A percentile compares a stretch with the other conserved stretches of the same genome.
Conservation (phyloP, 75 land plant species). For the Isoetes taiwanensis region DNA sequence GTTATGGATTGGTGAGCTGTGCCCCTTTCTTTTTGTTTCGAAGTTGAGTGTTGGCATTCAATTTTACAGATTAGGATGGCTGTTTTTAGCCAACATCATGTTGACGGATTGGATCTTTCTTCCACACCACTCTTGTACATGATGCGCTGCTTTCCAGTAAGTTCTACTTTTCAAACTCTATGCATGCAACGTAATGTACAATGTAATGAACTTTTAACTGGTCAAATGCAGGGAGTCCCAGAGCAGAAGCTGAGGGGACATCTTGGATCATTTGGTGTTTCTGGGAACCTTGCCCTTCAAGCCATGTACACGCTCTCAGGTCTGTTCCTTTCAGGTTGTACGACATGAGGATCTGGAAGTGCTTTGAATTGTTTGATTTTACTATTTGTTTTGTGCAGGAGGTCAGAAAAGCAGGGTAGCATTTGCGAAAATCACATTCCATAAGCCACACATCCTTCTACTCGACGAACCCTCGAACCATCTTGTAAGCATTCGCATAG, state of each 20-base stretch:
- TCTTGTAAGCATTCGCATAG: slow-evolving; percentile 45
- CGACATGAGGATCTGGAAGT: not conserved
- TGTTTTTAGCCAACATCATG: slow-evolving; percentile 98
- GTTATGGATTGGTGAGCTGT: too few relatives aligned
- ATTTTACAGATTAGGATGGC: slow-evolving; percentile 80
- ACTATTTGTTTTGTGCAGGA: slow-evolving; percentile 33
- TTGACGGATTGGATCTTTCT: slow-evolving; percentile 93
- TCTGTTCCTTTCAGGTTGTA: slow-evolving; percentile 7
- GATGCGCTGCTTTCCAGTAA: slow-evolving; percentile 94
- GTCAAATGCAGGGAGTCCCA: slow-evolving; percentile 61
- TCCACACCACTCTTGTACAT: slow-evolving; percentile 92
- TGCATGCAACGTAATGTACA: not conserved
- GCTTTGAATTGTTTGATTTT: not conserved
- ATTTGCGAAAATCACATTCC: slow-evolving; percentile 96
- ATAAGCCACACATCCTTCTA: slow-evolving; percentile 87
- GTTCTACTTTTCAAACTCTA: too few relatives aligned
- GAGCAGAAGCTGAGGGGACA: slow-evolving; percentile 89
- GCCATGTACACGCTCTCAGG: slow-evolving; percentile 99
- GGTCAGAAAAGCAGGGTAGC: slow-evolving; percentile 99
- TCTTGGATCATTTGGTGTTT: slow-evolving; percentile 92
- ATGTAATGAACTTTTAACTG: not conserved
- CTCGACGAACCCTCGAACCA: slow-evolving; percentile 99
- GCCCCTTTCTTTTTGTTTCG: not conserved
- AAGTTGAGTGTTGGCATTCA: not conserved
- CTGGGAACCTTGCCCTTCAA: slow-evolving; percentile 95